Percentiles rank a stretch among this genome's conserved stretches.
These are phyloP conservation scores for Wickerhamiella sergipiensis DNA, from an alignment of 805 yeast genomes.

Conservation along the genomic window DNA sequence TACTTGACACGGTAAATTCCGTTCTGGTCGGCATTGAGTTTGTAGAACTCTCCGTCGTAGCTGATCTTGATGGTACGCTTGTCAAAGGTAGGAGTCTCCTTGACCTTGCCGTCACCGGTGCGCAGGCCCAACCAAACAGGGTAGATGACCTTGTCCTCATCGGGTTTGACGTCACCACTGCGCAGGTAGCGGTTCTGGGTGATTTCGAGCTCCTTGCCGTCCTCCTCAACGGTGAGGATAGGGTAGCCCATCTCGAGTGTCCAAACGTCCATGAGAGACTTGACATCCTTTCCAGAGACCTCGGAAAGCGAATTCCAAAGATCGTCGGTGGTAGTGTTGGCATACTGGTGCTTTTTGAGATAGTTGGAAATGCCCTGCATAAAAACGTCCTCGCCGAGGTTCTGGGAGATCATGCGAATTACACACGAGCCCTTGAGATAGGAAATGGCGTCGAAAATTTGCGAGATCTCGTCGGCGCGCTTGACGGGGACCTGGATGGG, in stretches of 20 bases:
- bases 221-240: slow-evolving; percentile 34
- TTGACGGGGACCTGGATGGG: slow-evolving; percentile 74
- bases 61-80: slow-evolving; percentile 35
- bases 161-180: slow-evolving; percentile 45
- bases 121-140: slow-evolving; percentile 46
- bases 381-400: slow-evolving; percentile 55
- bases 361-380: slow-evolving; percentile 61
- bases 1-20: slow-evolving; percentile 51
- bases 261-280: slow-evolving; percentile 54
- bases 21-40: slow-evolving; percentile 47
- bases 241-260: slow-evolving; percentile 65
- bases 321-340: slow-evolving; percentile 62
- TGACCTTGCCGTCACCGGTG: slow-evolving; percentile 46
- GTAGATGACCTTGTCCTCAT: slow-evolving; percentile 40
- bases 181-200: slow-evolving; percentile 49
- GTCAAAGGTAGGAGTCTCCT: slow-evolving; percentile 37
- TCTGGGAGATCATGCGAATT: slow-evolving; percentile 60
- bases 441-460: slow-evolving; percentile 70
- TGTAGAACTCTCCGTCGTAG: slow-evolving; percentile 36
- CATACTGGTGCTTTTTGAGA: slow-evolving; percentile 46
- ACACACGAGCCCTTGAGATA: slow-evolving; percentile 72
- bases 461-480: slow-evolving; percentile 67
- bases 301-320: slow-evolving; percentile 56
- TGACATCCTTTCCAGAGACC: slow-evolving; percentile 49
- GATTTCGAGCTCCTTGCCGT: slow-evolving; percentile 26